Conservation (phyloP, 371 early-diverging fungal genomes). For the Saksenaea vasiformis region DNA sequence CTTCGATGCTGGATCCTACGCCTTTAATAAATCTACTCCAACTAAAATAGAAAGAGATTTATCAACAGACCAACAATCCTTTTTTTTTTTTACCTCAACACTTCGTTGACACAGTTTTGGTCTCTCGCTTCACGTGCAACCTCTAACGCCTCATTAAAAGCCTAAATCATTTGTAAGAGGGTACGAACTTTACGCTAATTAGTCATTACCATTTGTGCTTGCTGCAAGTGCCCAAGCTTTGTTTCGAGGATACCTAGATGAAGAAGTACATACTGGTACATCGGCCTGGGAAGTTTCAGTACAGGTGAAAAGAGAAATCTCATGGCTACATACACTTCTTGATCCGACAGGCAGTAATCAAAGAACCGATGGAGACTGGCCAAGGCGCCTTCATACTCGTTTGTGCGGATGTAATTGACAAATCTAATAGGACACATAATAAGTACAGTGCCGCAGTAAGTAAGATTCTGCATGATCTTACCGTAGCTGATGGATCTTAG, state of each 20-base stretch:
- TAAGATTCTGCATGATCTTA: not conserved
- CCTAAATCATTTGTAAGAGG: slow-evolving; percentile 12
- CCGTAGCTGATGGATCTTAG: slow-evolving; percentile 36
- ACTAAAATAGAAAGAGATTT: slow-evolving; percentile 1
- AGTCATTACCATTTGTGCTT: slow-evolving; percentile 28
- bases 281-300: slow-evolving; percentile 16
- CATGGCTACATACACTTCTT: slow-evolving; percentile 31
- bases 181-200: not conserved
- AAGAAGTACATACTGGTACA: slow-evolving; percentile 40
- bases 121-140: slow-evolving; percentile 40
- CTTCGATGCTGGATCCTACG: not conserved
- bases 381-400: slow-evolving; percentile 40
- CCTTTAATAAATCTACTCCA: slow-evolving; percentile 18
- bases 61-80: not conserved
- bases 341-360: slow-evolving; percentile 27
- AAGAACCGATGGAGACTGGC: slow-evolving; percentile 31
- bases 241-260: slow-evolving; percentile 42
- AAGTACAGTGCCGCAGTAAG: not conserved
- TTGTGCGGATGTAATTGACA: slow-evolving; percentile 36
- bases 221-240: slow-evolving; percentile 37
- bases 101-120: slow-evolving; percentile 36
- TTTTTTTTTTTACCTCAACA: slow-evolving; percentile 23
- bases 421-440: slow-evolving; percentile 16
- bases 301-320: not conserved
- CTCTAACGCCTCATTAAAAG: slow-evolving; percentile 37